Conservation (phyloP, 2,329 filamentous ascomycete genomes). For the Colletotrichum chlorophyti region DNA sequence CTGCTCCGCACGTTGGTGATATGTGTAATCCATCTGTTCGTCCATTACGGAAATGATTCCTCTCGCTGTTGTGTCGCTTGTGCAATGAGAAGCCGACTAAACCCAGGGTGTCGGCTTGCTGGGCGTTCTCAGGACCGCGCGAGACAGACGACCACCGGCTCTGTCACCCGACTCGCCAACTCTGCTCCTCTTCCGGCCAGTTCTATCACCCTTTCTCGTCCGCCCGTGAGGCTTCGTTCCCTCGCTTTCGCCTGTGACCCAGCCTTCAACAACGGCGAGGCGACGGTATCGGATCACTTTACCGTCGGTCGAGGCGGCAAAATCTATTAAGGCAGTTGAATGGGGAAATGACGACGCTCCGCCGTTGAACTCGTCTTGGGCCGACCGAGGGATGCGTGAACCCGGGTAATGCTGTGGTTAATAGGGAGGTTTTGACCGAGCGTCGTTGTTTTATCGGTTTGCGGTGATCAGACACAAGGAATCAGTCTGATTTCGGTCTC, state of each 20-base stretch:
- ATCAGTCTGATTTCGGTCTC: slow-evolving; percentile 1
- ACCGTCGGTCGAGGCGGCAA: slow-evolving; percentile 2
- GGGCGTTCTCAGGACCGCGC: not conserved
- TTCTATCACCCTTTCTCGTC: not conserved
- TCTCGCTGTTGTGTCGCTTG: not conserved
- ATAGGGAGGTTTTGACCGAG: slow-evolving; percentile 3
- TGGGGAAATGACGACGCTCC: not conserved
- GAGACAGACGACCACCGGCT: not conserved
- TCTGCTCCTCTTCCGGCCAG: not conserved
- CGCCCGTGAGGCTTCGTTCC: slow-evolving; percentile 6
- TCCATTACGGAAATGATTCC: slow-evolving; percentile 13
- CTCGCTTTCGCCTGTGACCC: slow-evolving; percentile 1
- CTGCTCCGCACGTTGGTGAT: slow-evolving; percentile 20
- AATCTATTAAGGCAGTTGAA: not conserved
- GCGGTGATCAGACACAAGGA: slow-evolving; percentile 6
- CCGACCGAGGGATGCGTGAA: not conserved
- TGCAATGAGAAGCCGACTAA: not conserved
- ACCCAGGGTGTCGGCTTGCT: not conserved
- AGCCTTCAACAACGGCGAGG: not conserved
- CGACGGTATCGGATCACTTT: not conserved
- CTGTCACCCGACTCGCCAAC: not conserved
- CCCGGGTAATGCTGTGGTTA: not conserved
- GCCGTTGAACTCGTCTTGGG: slow-evolving; percentile 6
- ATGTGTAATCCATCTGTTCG: slow-evolving; percentile 25
- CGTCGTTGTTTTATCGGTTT: slow-evolving; percentile 14